Percentiles rank a stretch among this genome's conserved stretches.
Evolutionary conservation across 768 basidiomycete genomes (phyloP).

Genomic region (Neoboletus magnificus): DNA sequence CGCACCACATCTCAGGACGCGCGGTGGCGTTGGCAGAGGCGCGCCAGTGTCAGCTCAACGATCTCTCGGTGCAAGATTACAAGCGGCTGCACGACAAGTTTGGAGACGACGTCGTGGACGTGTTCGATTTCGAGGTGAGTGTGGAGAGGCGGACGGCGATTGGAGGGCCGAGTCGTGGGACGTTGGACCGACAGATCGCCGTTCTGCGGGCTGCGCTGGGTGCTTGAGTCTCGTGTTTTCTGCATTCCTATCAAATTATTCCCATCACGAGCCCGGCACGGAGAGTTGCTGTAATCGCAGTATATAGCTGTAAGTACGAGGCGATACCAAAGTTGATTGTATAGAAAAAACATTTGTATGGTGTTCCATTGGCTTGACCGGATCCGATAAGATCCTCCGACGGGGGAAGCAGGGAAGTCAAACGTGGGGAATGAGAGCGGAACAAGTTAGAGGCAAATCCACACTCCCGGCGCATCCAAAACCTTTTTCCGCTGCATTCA

Average conservation of each 20-base stretch:
- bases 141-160: constrained; percentile 91
- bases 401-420: too few relatives aligned
- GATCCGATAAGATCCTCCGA: too few relatives aligned
- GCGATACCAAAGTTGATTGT: not conserved
- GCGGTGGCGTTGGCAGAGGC: constrained; percentile 94
- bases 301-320: not conserved
- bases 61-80: constrained; percentile 78
- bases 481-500: too few relatives aligned
- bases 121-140: constrained; percentile 95
- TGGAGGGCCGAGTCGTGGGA: constrained; percentile 83
- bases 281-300: not conserved
- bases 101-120: constrained; percentile 69
- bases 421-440: too few relatives aligned
- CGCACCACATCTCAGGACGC: constrained; percentile 95
- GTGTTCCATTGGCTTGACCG: not conserved
- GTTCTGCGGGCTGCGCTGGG: constrained; percentile 61
- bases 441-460: too few relatives aligned
- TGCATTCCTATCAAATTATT: not conserved
- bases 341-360: not conserved
- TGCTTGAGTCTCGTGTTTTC: constrained; percentile 16
- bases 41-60: constrained; percentile 73
- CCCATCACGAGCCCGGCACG: not conserved
- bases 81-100: constrained; percentile 74
- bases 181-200: constrained; percentile 82
- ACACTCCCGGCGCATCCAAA: too few relatives aligned